These are phyloP conservation scores for Podospora didyma DNA, from an alignment of 495 filamentous ascomycete genomes.

Conservation along the genomic window DNA sequence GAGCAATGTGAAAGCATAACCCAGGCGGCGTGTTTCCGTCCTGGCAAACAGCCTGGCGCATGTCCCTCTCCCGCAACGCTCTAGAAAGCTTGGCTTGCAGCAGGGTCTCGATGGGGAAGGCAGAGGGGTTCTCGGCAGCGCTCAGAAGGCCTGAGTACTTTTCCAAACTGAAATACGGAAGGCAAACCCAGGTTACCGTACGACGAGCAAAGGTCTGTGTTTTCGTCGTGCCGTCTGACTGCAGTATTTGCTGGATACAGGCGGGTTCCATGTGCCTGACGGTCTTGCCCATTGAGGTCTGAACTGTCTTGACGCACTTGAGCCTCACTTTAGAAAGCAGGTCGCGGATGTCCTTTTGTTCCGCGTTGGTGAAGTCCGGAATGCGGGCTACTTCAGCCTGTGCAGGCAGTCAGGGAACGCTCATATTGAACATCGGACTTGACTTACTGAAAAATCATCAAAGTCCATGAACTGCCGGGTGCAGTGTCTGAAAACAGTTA, in stretches of 20 bases:
- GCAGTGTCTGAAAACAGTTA: background rate
- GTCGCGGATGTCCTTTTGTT: background rate
- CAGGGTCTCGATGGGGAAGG: conserved; percentile 32
- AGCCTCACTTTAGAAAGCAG: background rate
- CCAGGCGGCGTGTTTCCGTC: conserved; percentile 17
- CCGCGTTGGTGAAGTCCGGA: no score
- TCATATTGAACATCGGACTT: no score
- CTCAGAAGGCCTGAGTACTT: conserved; percentile 25
- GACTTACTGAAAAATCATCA: conserved; percentile 3
- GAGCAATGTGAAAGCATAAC: conserved; percentile 37
- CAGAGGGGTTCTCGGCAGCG: conserved; percentile 17
- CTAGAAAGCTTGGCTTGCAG: conserved; percentile 32
- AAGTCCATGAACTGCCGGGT: conserved; percentile 1
- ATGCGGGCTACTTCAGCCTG: no score
- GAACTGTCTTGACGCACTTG: conserved; percentile 24
- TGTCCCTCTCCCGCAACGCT: conserved; percentile 28
- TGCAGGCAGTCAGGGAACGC: no score
- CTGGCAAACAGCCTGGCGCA: conserved; percentile 37
- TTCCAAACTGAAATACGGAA: conserved; percentile 38
- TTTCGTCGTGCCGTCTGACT: conserved; percentile 16
- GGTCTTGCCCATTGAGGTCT: conserved; percentile 19
- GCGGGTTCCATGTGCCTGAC: conserved; percentile 29
- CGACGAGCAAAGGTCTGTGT: conserved; percentile 11
- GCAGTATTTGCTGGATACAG: conserved; percentile 21
- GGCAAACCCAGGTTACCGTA: conserved; percentile 30